Evolutionary conservation across 257 asterid species (phyloP), one percentile per base, ranked within the genome.

Genomic region (Capsicum chinense): DNA sequence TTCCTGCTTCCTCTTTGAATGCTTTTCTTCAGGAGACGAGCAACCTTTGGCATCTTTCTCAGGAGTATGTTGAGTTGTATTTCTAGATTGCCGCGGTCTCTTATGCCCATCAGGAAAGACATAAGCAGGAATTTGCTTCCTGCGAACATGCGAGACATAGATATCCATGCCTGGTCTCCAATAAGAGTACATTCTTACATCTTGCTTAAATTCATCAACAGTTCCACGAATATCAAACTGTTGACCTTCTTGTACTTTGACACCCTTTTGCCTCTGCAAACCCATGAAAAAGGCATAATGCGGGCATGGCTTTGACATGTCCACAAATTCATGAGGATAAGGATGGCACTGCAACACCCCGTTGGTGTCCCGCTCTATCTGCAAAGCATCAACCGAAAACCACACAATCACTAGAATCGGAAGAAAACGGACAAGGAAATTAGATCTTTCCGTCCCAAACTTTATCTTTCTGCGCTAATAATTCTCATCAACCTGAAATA

Each of bases 321-420:
- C 88, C 82, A 84, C 82, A 58, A 86, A 88, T 56, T 86, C 88
- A 62, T 82, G 56, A 0, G 91, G 89, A 84, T 88, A 87, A 33
- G 91, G 91, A 79, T 88, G 91, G 89, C 91, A 88, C 81, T 88
- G 91, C 71, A 88, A 87, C 88, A 83, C 86, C 78, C 84, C 66
- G 14, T 33, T 63, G 44, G 91, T 86, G 56, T 84, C 79, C 85
- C 91, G 86, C 87, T 88, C 89, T 1, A 88, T 86, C 91, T 88
- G 79, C 62, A 82, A 71, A 17, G 59, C 80, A 71, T 71, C 80
- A 71, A n/a, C 35, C 17, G 3, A n/a, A 15, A 71, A 71, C 17
- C 8, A 47, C 39, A 19, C 16, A 19, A 47, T 5, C 39, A 11
- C 0, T 71, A 47, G 80, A 71, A n/a, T 71, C 33, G n/a, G 33